Evolutionary conservation across 2,329 filamentous ascomycete genomes (phyloP).

Genomic region (Phialophora macrospora): DNA sequence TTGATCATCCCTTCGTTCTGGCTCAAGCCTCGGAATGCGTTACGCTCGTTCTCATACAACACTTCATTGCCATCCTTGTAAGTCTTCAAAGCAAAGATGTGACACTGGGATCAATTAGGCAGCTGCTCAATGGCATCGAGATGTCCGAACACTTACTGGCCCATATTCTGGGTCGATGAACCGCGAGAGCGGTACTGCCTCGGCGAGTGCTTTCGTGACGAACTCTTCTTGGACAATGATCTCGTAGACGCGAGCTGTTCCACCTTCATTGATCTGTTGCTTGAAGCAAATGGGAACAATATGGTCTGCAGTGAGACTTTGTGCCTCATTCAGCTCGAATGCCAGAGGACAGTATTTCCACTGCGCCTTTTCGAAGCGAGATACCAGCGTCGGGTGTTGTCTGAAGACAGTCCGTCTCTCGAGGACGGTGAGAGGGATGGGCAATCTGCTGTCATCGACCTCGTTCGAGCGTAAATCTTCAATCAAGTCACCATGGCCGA

Average conservation of each 20-base stretch:
- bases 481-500: conserved; percentile 3
- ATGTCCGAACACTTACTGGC: conserved; percentile 1
- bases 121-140: not conserved
- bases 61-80: conserved; percentile 34
- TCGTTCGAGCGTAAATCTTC: not conserved
- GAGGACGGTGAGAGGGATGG: not conserved
- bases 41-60: conserved; percentile 42
- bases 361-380: conserved; percentile 4
- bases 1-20: conserved; percentile 40
- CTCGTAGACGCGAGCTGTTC: not conserved
- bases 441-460: conserved; percentile 5
- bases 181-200: not conserved
- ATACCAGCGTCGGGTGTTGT: not conserved
- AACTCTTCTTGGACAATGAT: conserved; percentile 1
- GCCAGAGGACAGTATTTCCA: conserved; percentile 12
- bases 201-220: not conserved
- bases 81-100: conserved; percentile 43
- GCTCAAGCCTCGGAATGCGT: conserved; percentile 41
- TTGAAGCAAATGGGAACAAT: not conserved
- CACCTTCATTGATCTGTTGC: not conserved
- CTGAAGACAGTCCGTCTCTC: not conserved
- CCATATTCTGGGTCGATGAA: conserved; percentile 2
- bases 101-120: conserved; percentile 25
- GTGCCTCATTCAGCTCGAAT: not conserved
- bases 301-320: not conserved